Evolutionary conservation across 1,284 basidiomycete species (phyloP).

Genomic region (Pascua sp.): DNA sequence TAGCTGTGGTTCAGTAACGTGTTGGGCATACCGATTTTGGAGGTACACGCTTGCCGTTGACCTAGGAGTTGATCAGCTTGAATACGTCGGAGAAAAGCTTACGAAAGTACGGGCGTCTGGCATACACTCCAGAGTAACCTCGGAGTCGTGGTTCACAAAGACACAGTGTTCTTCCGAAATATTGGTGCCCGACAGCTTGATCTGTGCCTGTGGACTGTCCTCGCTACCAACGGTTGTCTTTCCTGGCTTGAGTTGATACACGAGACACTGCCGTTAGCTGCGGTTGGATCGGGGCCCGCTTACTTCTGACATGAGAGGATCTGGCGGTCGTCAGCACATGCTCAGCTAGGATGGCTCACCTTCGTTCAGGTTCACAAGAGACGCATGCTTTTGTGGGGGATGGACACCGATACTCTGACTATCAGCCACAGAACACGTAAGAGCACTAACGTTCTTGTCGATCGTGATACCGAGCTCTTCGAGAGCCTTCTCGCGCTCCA

Average conservation of each 20-base stretch:
- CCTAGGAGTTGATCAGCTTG: slow-evolving; percentile 50
- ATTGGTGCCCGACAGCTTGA: slow-evolving; percentile 86
- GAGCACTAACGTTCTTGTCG: slow-evolving; percentile 68
- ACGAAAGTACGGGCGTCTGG: slow-evolving; percentile 69
- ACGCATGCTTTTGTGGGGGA: slow-evolving; percentile 99
- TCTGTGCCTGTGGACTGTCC: slow-evolving; percentile 78
- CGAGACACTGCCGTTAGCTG: slow-evolving; percentile 57
- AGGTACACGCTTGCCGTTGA: slow-evolving; percentile 84
- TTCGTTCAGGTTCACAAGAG: slow-evolving; percentile 93
- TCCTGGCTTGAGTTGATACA: slow-evolving; percentile 91
- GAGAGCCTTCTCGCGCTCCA: slow-evolving; percentile 91
- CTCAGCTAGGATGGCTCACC: slow-evolving; percentile 52
- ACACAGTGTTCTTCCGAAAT: slow-evolving; percentile 89
- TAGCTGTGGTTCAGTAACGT: slow-evolving; percentile 2
- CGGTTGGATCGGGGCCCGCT: too few species aligned
- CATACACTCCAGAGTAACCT: slow-evolving; percentile 74
- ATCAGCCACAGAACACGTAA: not conserved
- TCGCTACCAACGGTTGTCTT: slow-evolving; percentile 77
- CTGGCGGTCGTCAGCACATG: slow-evolving; percentile 24
- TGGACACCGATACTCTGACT: slow-evolving; percentile 60
- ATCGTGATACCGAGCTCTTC: slow-evolving; percentile 97
- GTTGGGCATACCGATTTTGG: slow-evolving; percentile 61
- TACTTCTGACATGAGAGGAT: slow-evolving; percentile 53
- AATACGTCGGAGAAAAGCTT: not conserved
- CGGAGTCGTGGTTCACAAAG: slow-evolving; percentile 81